These are phyloP conservation scores for Novymonas esmeraldas DNA, from an alignment of 208 protist species.

Conservation along the genomic window DNA sequence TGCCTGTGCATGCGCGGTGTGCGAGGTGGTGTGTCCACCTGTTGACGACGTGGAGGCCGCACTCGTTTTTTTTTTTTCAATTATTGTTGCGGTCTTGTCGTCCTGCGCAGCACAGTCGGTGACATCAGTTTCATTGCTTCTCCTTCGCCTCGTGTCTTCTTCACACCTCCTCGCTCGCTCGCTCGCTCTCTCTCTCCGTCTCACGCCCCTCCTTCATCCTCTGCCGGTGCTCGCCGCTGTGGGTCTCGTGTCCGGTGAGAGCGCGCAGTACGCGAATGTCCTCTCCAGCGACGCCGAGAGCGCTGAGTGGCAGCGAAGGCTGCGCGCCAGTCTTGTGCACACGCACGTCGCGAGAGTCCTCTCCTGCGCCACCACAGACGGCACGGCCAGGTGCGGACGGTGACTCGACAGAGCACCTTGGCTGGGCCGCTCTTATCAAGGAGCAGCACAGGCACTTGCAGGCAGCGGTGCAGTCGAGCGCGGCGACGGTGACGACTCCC, in stretches of 20 bases:
- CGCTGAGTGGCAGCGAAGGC: no score
- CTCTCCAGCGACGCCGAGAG: no score
- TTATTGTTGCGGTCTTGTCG: no score
- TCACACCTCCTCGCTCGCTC: neutral
- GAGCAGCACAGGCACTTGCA: constrained; percentile 62
- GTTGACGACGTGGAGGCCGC: no score
- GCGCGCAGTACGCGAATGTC: no score
- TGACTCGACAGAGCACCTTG: constrained; percentile 17
- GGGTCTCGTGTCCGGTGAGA: no score
- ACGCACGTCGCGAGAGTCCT: neutral
- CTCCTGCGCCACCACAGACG: neutral
- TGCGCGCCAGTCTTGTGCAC: no score
- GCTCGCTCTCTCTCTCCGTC: neutral
- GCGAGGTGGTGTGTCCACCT: no score
- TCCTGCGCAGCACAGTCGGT: no score
- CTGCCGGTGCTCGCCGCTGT: no score
- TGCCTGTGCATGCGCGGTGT: no score
- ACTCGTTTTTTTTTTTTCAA: no score
- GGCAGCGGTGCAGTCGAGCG: constrained; percentile 9
- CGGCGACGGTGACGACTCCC: neutral
- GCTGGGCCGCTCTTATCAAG: constrained; percentile 49
- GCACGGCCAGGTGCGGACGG: neutral
- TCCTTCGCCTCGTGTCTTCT: neutral
- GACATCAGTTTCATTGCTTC: neutral
- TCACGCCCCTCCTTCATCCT: neutral